Evolutionary conservation across 352 stramenopile genomes (phyloP).

Genomic region (Pythium angustatum): DNA sequence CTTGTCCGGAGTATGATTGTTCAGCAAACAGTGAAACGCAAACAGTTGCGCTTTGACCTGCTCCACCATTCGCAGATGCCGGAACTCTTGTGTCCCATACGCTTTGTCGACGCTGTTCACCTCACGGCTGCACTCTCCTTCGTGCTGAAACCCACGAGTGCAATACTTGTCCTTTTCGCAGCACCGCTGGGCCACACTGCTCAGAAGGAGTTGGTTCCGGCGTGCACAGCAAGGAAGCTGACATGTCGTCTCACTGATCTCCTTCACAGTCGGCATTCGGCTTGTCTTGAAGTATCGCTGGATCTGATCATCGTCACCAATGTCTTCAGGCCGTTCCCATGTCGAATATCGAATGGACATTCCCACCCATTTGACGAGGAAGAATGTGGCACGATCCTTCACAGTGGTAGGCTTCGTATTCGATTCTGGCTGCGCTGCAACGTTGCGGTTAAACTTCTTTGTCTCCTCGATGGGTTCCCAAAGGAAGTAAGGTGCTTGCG

Average conservation of each 20-base stretch:
- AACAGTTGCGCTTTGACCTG: conserved; percentile 89
- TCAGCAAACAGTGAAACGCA: conserved; percentile 85
- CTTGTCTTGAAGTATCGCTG: conserved; percentile 90
- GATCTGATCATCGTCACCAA: conserved; percentile 87
- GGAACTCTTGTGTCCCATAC: conserved; percentile 70
- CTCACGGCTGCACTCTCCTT: conserved; percentile 77
- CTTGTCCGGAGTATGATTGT: conserved; percentile 85
- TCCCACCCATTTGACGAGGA: conserved; percentile 87
- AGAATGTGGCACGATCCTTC: conserved; percentile 71
- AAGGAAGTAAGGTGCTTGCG: conserved; percentile 54
- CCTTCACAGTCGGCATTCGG: conserved; percentile 77
- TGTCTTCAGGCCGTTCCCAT: conserved; percentile 87
- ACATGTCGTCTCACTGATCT: conserved; percentile 81
- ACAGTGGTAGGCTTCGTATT: conserved; percentile 17
- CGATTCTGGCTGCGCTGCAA: conserved; percentile 26
- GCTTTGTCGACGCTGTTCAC: conserved; percentile 65
- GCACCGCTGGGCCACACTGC: conserved; percentile 45
- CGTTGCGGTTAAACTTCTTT: conserved; percentile 77
- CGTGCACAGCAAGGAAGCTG: conserved; percentile 85
- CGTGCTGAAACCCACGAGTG: conserved; percentile 70
- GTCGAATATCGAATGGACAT: conserved; percentile 86
- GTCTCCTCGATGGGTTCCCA: conserved; percentile 45
- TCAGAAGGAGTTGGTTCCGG: conserved; percentile 64
- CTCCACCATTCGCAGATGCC: conserved; percentile 75
- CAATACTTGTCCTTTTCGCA: conserved; percentile 87